These are phyloP conservation scores for Trichoderma sp. DNA, from an alignment of 2,329 filamentous ascomycete species.

Conservation along the genomic window DNA sequence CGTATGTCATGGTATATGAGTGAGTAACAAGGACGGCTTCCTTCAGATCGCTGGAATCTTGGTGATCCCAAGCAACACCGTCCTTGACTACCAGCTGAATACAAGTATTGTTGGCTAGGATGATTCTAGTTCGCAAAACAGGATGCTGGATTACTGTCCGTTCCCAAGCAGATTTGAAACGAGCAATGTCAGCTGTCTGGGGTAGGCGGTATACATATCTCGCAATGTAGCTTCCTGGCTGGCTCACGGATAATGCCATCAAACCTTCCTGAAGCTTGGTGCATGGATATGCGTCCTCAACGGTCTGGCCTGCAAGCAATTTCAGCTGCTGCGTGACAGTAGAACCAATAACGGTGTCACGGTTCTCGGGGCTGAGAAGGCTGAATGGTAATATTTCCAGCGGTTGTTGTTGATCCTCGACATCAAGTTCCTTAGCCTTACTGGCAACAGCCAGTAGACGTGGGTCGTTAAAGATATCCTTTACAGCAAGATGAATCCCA, in stretches of 20 bases:
- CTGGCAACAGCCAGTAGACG: constrained; percentile 4
- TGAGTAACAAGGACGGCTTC: not conserved
- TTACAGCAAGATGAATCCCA: constrained; percentile 17
- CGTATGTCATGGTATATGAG: constrained; percentile 9
- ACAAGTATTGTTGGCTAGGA: constrained; percentile 2
- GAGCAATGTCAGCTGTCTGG: constrained; percentile 25
- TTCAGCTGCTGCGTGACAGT: not conserved
- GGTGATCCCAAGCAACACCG: not conserved
- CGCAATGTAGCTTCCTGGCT: constrained; percentile 38
- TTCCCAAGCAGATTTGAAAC: constrained; percentile 35
- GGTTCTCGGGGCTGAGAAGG: not conserved
- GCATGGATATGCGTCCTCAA: constrained; percentile 42
- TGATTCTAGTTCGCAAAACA: constrained; percentile 24
- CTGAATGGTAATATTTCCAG: not conserved
- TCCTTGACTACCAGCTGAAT: constrained; percentile 21
- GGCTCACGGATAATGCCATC: constrained; percentile 37
- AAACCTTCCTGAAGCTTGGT: constrained; percentile 43
- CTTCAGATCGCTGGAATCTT: not conserved
- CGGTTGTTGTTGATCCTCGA: not conserved
- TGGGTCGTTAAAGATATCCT: constrained; percentile 17
- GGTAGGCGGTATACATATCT: constrained; percentile 30
- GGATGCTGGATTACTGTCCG: not conserved
- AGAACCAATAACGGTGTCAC: not conserved
- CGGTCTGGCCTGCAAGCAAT: not conserved
- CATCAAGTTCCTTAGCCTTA: not conserved